These are phyloP conservation scores for Orobanche coerulescens DNA, from an alignment of 257 asterid genomes.

Conservation along the genomic window DNA sequence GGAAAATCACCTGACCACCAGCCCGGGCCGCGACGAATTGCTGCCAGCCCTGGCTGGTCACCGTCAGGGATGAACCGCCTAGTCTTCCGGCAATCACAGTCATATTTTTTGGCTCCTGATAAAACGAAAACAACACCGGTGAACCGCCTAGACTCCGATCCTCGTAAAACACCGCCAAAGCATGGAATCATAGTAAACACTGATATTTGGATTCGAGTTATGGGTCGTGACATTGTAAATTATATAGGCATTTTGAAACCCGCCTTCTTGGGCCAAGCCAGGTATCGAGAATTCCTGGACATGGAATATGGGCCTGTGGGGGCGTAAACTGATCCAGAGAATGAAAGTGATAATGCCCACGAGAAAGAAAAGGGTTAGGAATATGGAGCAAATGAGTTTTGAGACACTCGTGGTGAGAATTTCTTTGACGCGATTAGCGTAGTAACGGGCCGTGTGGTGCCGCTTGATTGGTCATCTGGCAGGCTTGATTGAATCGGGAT, in stretches of 20 bases:
- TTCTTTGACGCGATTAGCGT: constrained; percentile 73
- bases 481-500: constrained; percentile 33
- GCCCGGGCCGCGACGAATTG: constrained; percentile 35
- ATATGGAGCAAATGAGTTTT: constrained; percentile 58
- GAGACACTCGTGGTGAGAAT: constrained; percentile 67
- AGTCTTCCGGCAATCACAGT: constrained; percentile 42
- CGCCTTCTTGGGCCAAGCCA: constrained; percentile 28
- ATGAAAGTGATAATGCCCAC: constrained; percentile 68
- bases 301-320: constrained; percentile 79
- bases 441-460: constrained; percentile 69
- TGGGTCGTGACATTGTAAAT: constrained; percentile 57
- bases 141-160: constrained; percentile 40
- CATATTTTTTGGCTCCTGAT: constrained; percentile 66
- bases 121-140: constrained; percentile 43
- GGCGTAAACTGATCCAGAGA: constrained; percentile 80
- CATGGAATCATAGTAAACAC: constrained; percentile 52
- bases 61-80: constrained; percentile 43
- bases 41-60: constrained; percentile 41
- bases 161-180: constrained; percentile 42
- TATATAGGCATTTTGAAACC: constrained; percentile 36
- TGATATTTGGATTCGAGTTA: constrained; percentile 57
- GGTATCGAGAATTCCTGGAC: constrained; percentile 56
- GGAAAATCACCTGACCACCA: constrained; percentile 47
- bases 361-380: constrained; percentile 48
- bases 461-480: constrained; percentile 32